These are phyloP conservation scores for Sordariomycetes sp. DNA, from an alignment of 2,329 filamentous ascomycete species.

Conservation along the genomic window DNA sequence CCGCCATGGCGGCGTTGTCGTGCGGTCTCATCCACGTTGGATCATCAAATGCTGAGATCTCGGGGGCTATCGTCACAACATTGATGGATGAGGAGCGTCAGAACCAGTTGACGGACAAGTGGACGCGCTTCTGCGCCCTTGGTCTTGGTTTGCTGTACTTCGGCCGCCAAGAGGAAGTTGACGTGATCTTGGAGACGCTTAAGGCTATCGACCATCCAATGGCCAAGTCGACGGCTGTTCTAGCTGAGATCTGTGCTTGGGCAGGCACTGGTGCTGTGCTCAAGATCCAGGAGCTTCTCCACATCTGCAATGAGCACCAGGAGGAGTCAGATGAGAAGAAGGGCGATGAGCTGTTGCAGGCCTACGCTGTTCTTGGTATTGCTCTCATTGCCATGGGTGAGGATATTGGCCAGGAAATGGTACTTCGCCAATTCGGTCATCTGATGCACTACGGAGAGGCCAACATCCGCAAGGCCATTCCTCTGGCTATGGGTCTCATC, in stretches of 20 bases:
- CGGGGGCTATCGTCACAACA: constrained; percentile 84
- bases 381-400: constrained; percentile 96
- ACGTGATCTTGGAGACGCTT: constrained; percentile 90
- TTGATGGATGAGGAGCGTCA: constrained; percentile 89
- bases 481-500: constrained; percentile 91
- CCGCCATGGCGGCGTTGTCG: constrained; percentile 88
- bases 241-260: constrained; percentile 96
- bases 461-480: constrained; percentile 94
- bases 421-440: constrained; percentile 92
- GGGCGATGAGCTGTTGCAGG: constrained; percentile 88
- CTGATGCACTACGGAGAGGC: constrained; percentile 98
- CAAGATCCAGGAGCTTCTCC: constrained; percentile 93
- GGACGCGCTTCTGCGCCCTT: constrained; percentile 93
- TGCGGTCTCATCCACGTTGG: constrained; percentile 89
- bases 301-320: constrained; percentile 96
- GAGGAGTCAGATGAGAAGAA: constrained; percentile 93
- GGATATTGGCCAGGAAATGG: constrained; percentile 98
- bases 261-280: constrained; percentile 93
- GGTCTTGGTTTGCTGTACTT: constrained; percentile 93
- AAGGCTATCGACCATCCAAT: constrained; percentile 97
- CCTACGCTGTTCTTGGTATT: constrained; percentile 90
- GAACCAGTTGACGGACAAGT: constrained; percentile 91
- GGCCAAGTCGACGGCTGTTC: constrained; percentile 87
- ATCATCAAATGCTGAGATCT: constrained; percentile 83
- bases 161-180: constrained; percentile 95